Evolutionary conservation across 495 filamentous ascomycete species (phyloP).

Genomic region (Penicillium argentinense): DNA sequence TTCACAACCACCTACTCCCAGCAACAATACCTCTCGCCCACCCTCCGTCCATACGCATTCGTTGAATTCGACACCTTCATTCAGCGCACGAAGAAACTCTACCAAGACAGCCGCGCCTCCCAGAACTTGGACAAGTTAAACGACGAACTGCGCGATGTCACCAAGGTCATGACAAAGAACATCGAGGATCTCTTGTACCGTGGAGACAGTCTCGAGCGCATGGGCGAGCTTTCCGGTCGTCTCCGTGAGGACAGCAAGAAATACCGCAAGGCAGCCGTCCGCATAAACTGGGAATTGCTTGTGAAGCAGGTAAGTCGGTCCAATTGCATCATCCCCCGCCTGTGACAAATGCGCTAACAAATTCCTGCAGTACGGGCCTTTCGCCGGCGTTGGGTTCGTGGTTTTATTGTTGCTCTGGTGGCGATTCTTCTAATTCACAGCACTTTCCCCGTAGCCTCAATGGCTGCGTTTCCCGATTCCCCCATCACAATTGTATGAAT

Average conservation of each 20-base stretch:
- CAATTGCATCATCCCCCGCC: not conserved
- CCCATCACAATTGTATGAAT: constrained; percentile 37
- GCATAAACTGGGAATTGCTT: constrained; percentile 97
- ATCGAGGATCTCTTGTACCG: constrained; percentile 97
- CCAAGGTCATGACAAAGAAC: constrained; percentile 99
- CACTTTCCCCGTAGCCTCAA: too few species aligned
- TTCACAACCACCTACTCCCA: constrained; percentile 83
- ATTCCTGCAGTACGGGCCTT: constrained; percentile 74
- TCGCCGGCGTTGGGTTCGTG: constrained; percentile 74
- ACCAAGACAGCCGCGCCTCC: constrained; percentile 87
- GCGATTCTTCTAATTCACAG: constrained; percentile 73
- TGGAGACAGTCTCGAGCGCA: constrained; percentile 90
- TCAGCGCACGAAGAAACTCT: constrained; percentile 85
- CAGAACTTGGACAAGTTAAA: constrained; percentile 86
- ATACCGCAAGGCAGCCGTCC: constrained; percentile 87
- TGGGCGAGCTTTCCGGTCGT: constrained; percentile 89
- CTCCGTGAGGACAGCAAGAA: constrained; percentile 91
- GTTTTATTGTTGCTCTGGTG: constrained; percentile 86
- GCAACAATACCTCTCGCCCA: constrained; percentile 68
- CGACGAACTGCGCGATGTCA: constrained; percentile 95
- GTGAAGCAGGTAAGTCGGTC: constrained; percentile 71
- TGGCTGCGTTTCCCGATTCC: not conserved
- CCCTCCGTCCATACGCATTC: constrained; percentile 88
- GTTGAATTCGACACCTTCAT: constrained; percentile 99
- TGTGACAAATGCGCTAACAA: not conserved